Base-by-base conservation (phyloP, 108 stramenopile genomes). In the Nitzschia putrida region DNA sequence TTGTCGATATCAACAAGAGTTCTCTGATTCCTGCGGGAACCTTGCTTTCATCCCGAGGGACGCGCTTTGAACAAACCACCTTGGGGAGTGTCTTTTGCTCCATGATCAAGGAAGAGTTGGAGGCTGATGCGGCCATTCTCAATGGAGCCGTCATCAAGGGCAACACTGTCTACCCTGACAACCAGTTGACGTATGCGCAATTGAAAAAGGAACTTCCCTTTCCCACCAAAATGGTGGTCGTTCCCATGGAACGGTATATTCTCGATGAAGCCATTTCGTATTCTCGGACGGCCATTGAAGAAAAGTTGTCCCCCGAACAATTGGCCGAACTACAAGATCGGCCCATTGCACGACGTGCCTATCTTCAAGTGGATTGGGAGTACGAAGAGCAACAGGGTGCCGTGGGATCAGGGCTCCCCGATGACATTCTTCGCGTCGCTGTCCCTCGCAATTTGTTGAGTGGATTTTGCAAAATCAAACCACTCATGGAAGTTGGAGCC, bases 91-190 rank as follows among this genome's bases (percentile, higher is more conserved):
- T 88, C 44, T 80, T 93, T 20, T 86, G 88, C 42, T 70, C 64
- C 13, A 85, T 86, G 34, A 77, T 89, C 57, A 85, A 84, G 59
- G 70, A 77, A 26, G 88, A 88, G 60, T 51, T 89, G 25, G 81
- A 84, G 47, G 68, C 60, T 4, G 92, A 93, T 68, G 85, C 72
- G 0, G 83, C 84, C 26, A 63, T 88, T 24, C 80, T 93, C 43
- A 91, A 93, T 58, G 89, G 88, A 2, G 89, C 87, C n/a, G 69
- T 83, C 18, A 88, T 93, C 64, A 87, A 89, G 44, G 89, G 83
- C 0, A 67, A 64, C n/a, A 66, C 49, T n/a, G 52, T 47, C 0
- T 93, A 90, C 63, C 39, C 29, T 3, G 55, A 74, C 34, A 77
- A 68, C 16, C 66, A 57, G 40, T 82, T 93, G 79, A 86, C 75